These are phyloP conservation scores for Aspergillus chevalieri DNA, from an alignment of 2,329 filamentous ascomycete species.

Conservation along the genomic window DNA sequence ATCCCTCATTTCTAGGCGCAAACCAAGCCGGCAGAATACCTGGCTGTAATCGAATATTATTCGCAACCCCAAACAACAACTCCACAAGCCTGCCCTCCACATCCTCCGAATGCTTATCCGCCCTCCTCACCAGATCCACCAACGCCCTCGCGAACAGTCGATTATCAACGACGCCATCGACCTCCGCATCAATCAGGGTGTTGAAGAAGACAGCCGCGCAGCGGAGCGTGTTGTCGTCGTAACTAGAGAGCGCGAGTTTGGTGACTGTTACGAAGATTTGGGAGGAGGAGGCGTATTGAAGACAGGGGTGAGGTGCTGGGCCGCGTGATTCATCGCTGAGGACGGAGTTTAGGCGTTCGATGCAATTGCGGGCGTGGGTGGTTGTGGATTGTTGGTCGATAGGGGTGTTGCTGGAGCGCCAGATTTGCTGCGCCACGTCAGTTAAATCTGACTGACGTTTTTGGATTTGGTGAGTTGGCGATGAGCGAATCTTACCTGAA, in stretches of 20 bases:
- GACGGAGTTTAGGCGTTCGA: constrained; percentile 57
- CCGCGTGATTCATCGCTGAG: constrained; percentile 84
- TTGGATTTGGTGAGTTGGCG: neutral
- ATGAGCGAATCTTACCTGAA: constrained; percentile 42
- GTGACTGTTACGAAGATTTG: constrained; percentile 86
- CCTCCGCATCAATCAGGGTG: constrained; percentile 89
- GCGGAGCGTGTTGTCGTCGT: constrained; percentile 78
- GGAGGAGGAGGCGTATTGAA: constrained; percentile 75
- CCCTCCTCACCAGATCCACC: constrained; percentile 76
- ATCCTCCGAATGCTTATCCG: constrained; percentile 61
- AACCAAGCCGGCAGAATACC: constrained; percentile 90
- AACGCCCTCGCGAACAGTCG: constrained; percentile 77
- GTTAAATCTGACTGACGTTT: neutral
- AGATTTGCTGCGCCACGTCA: constrained; percentile 46
- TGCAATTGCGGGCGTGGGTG: constrained; percentile 45
- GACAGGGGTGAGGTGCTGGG: constrained; percentile 84
- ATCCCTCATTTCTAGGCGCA: constrained; percentile 48
- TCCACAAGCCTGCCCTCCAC: constrained; percentile 87
- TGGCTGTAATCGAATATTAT: constrained; percentile 87
- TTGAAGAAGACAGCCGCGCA: constrained; percentile 83
- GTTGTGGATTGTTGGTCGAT: constrained; percentile 48
- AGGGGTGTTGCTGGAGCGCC: constrained; percentile 50
- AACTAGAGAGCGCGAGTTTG: constrained; percentile 78
- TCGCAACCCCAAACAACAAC: constrained; percentile 89
- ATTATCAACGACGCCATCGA: constrained; percentile 89